phyloP scores from a whole-genome alignment of 495 filamentous ascomycete species.

The Penicillium chermesinum region DNA sequence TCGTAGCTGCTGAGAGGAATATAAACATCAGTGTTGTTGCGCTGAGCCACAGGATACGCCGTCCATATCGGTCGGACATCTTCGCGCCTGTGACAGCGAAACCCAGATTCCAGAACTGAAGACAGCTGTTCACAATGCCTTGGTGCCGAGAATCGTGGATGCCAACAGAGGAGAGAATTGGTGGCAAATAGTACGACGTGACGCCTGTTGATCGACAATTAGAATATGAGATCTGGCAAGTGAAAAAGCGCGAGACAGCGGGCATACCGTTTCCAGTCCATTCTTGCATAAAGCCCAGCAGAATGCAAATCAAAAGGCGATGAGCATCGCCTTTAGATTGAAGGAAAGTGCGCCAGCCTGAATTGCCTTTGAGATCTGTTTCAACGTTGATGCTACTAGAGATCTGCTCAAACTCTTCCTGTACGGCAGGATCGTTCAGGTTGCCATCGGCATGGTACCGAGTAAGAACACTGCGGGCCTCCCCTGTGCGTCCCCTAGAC shows the following conservation, averaged over 20 bases:
- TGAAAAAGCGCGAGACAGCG: neutral
- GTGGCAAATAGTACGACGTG: conserved; percentile 56
- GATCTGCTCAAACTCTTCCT: conserved; percentile 35
- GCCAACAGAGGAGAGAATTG: conserved; percentile 53
- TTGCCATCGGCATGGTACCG: conserved; percentile 34
- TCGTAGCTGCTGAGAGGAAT: conserved; percentile 50
- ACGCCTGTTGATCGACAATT: conserved; percentile 27
- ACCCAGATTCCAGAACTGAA: conserved; percentile 24
- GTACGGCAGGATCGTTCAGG: conserved; percentile 18
- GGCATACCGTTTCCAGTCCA: conserved; percentile 61
- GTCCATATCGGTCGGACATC: conserved; percentile 54
- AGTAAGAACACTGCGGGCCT: conserved; percentile 36
- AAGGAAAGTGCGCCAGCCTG: conserved; percentile 45
- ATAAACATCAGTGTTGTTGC: conserved; percentile 52
- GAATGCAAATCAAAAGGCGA: conserved; percentile 52
- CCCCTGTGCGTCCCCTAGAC: conserved; percentile 30
- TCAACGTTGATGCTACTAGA: conserved; percentile 48
- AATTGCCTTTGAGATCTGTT: conserved; percentile 14
- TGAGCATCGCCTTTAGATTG: conserved; percentile 62
- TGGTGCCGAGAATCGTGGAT: conserved; percentile 42
- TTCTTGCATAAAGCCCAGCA: conserved; percentile 55
- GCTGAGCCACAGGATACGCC: conserved; percentile 51
- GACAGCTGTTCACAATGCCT: conserved; percentile 27
- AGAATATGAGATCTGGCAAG: neutral
- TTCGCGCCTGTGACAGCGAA: conserved; percentile 43